phyloP scores from a whole-genome alignment of 306 rosid species.

The Oemleria cerasiformis region DNA sequence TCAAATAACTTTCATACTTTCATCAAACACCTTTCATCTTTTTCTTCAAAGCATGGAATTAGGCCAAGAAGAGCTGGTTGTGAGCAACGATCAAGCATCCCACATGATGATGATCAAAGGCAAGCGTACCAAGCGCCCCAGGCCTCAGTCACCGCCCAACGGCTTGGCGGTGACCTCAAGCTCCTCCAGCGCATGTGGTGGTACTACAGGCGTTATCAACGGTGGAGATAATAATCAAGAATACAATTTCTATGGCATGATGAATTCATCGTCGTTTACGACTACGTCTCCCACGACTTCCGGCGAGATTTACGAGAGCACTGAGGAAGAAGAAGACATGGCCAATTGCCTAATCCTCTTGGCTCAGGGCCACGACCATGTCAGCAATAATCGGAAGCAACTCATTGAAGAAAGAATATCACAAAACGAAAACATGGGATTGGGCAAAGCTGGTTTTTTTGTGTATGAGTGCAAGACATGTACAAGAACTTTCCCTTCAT shows the following conservation, averaged over 20 bases:
- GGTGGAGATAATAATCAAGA: neutral
- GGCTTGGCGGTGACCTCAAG: constrained; percentile 35
- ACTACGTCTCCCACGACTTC: constrained; percentile 43
- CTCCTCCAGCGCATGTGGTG: constrained; percentile 48
- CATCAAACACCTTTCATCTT: neutral
- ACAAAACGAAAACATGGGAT: neutral
- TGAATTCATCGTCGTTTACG: constrained; percentile 17
- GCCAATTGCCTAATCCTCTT: constrained; percentile 86
- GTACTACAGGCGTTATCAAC: neutral
- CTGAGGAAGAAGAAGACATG: constrained; percentile 90
- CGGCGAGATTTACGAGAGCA: constrained; percentile 32
- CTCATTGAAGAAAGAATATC: neutral
- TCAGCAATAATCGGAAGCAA: neutral
- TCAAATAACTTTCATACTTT: neutral
- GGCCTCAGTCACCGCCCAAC: constrained; percentile 42
- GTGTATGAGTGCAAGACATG: constrained; percentile 91
- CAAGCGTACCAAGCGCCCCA: constrained; percentile 61
- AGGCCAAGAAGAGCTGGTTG: constrained; percentile 31
- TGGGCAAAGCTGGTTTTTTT: constrained; percentile 29
- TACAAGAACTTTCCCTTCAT: constrained; percentile 78
- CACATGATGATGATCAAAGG: constrained; percentile 39
- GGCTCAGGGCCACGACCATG: constrained; percentile 59
- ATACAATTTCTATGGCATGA: constrained; percentile 13
- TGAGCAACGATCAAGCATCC: constrained; percentile 15
- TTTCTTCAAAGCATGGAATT: constrained; percentile 34